phyloP scores from a whole-genome alignment of 495 filamentous ascomycete genomes.

The Penicillium maclennaniae region DNA sequence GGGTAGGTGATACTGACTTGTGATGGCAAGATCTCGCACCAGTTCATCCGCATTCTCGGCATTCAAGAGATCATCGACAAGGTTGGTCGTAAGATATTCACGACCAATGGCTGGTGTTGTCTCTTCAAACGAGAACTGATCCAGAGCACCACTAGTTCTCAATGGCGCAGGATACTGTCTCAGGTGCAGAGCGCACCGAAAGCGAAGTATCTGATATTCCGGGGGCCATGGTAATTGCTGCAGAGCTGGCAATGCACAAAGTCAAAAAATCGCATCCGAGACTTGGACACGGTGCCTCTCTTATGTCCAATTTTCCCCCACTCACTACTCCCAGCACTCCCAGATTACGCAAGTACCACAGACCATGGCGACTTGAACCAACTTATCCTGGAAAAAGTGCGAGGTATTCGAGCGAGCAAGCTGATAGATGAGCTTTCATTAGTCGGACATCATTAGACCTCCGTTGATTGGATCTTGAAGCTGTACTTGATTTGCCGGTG shows the following conservation, averaged over 20 bases:
- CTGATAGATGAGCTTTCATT: not conserved
- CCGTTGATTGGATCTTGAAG: not conserved
- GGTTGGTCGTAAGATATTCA: slow-evolving; percentile 18
- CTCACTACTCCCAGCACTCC: not conserved
- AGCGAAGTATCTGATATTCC: slow-evolving; percentile 2
- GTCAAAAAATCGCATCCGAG: not conserved
- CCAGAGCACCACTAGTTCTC: slow-evolving; percentile 46
- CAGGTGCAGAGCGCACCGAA: slow-evolving; percentile 5
- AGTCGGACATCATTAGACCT: not conserved
- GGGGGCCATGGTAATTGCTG: slow-evolving; percentile 12
- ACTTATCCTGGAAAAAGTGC: not conserved
- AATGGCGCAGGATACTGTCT: slow-evolving; percentile 23
- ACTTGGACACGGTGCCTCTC: not conserved
- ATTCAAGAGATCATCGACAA: slow-evolving; percentile 22
- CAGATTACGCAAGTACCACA: not conserved
- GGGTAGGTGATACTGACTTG: slow-evolving; percentile 3
- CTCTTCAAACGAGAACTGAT: slow-evolving; percentile 41
- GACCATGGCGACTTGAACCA: not conserved
- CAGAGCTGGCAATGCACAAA: not conserved
- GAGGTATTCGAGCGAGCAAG: not conserved
- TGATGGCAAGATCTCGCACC: slow-evolving; percentile 21
- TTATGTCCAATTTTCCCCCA: not conserved
- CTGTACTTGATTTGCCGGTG: not conserved
- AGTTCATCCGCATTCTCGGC: slow-evolving; percentile 17
- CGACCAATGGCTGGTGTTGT: slow-evolving; percentile 24